Evolutionary conservation across 2,329 filamentous ascomycete species (phyloP), one percentile per base, ranked within the genome.

Genomic region (Chrysosporium queenslandicum): DNA sequence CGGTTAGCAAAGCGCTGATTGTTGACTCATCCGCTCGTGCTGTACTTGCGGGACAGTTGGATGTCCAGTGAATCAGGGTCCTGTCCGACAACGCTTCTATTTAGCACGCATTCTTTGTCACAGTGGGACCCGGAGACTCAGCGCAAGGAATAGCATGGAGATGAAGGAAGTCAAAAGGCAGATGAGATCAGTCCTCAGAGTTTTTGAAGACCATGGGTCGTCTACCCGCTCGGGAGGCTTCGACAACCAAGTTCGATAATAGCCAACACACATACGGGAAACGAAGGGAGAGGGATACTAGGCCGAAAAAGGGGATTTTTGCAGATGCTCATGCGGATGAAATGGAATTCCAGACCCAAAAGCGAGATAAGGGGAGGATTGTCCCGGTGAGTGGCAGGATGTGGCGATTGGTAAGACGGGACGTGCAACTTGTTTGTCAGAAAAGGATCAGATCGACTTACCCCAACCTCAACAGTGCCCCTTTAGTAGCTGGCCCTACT

Each of bases 61-160:
- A 25, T 29, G n/a, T 46, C 45, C 52, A 64, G 30, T 36, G 12
- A 36, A n/a, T 39, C 30, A 8, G 25, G 3, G 27, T 20, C 42
- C 42, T 27, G 30, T 30, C 20, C 23, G 29, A 37, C 6, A 37
- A 37, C 21, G 43, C 6, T 25, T 47, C 37, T 16, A 16, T 29
- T 47, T 27, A 37, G 32, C 18, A 25, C 18, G 27, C 45, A 47
- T 21, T 16, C 11, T 36, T 9, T 18, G 9, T 9, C 21, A 20
- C 20, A 37, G 14, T 25, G 36, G 18, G 43, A 18, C 4, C 29
- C n/a, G 34, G 16, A 36, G 5, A 16, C 16, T 34, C 4, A 43
- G n/a, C 8, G n/a, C 11, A 23, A 46, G 14, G n/a, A 36, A 21
- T 36, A 36, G 18, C 9, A 23, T 20, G 7, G 16, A 23, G 11